phyloP scores from a whole-genome alignment of 768 basidiomycete species.

The Myochromella boudieri region DNA sequence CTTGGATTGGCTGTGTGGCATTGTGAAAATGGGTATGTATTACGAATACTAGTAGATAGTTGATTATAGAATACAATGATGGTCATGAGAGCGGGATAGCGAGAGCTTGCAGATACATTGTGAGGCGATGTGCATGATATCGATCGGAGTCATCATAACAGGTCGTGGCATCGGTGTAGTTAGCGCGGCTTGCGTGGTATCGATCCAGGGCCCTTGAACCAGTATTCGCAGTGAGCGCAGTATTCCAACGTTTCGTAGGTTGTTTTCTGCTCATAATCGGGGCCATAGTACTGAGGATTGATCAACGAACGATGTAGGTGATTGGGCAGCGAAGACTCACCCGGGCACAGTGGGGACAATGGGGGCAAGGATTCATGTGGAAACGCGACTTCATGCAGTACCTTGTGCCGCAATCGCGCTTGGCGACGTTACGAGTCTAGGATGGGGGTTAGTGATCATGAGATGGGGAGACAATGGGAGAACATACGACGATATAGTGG shows the following conservation, averaged over 20 bases:
- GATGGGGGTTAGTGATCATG: constrained; percentile 12
- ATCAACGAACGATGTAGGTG: constrained; percentile 13
- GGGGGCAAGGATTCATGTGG: constrained; percentile 34
- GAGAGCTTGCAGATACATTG: constrained; percentile 8
- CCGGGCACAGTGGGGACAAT: constrained; percentile 43
- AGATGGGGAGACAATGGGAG: constrained; percentile 5
- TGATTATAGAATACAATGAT: constrained; percentile 1
- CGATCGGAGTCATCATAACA: constrained; percentile 2
- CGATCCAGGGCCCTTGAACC: constrained; percentile 50
- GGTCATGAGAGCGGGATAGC: constrained; percentile 15
- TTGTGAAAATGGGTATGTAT: too few species aligned
- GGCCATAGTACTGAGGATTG: constrained; percentile 60
- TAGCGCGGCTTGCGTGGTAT: constrained; percentile 31
- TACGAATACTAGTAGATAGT: constrained; percentile 1
- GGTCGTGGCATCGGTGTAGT: constrained; percentile 11
- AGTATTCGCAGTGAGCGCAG: constrained; percentile 59
- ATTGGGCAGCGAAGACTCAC: constrained; percentile 35
- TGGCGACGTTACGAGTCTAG: constrained; percentile 50
- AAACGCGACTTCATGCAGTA: constrained; percentile 37
- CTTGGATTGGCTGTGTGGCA: too few species aligned
- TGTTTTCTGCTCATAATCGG: constrained; percentile 65
- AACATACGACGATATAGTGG: constrained; percentile 69
- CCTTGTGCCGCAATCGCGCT: constrained; percentile 54
- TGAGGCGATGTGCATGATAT: constrained; percentile 3
- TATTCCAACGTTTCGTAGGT: constrained; percentile 49